Evolutionary conservation across 768 basidiomycete genomes (phyloP), one percentile per base, ranked within the genome.

Genomic region (Podaxis carcinomalis): DNA sequence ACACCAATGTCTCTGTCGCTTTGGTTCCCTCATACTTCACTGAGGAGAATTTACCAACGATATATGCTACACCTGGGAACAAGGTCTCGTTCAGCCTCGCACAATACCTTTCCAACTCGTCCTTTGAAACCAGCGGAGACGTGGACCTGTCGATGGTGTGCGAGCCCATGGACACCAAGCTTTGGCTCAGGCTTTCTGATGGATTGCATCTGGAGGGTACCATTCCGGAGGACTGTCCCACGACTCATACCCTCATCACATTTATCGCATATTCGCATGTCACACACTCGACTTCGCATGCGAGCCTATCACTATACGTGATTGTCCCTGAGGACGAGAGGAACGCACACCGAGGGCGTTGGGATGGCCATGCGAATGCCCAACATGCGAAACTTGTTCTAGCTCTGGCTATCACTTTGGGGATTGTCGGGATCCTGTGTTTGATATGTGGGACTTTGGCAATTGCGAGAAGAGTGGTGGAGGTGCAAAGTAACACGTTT

Each of bases 1-100:
- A 78, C 19, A 85, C 88, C 19, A 85, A 79, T 63, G 76, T 95
- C 36, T 77, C 83, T 1, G 67, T 98, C 63, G 82, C 82, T 27
- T 70, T 92, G 21, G 84, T 88, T 7, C 81, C 88, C 3, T 89
- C 92, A 3, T 90, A 84, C 70, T 96, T 97, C 75, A 75, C 81
- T 10, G 63, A 75, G 21, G 75, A 83, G 21, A 73, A 75, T 35
- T 73, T 93, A 47, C 83, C 89, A 16, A 77, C 85, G 21, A 73
- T 89, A 52, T 74, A 82, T 51, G 80, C 78, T 40, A 75, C 78
- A 25, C 83, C 82, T 13, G 84, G 83, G 7, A 71, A 80, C 52
- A 46, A 70, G 2, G 73, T 92, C 47, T 66, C 75, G 5, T 87
- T 90, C 66, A 71, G 79, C 64, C 75, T 95, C 39, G 66, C 70